A percentile compares a stretch with the other conserved stretches of the same genome.
Conservation (phyloP, 495 filamentous ascomycete species). For the Acidomyces sp. region DNA sequence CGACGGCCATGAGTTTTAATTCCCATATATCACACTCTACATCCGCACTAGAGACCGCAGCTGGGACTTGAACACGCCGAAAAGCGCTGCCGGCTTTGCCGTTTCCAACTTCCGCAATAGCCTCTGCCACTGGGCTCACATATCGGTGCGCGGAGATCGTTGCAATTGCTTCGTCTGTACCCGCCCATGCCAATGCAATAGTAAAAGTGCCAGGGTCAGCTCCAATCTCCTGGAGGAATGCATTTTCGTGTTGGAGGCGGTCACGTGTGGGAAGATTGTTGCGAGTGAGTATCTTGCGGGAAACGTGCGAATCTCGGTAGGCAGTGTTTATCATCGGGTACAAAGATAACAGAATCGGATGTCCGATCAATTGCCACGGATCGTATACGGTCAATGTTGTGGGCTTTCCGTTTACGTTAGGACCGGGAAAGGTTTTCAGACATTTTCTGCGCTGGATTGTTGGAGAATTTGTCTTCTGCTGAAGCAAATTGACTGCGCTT, state of each 20-base stretch:
- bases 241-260: background rate
- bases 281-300: background rate
- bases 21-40: slow-evolving; percentile 11
- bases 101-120: background rate
- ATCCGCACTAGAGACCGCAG: background rate
- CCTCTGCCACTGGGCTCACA: background rate
- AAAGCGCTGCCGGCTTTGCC: background rate
- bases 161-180: slow-evolving; percentile 3
- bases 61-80: slow-evolving; percentile 2
- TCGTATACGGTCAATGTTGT: slow-evolving; percentile 15
- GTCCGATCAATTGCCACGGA: slow-evolving; percentile 6
- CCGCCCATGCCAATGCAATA: slow-evolving; percentile 5
- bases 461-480: too few relatives aligned
- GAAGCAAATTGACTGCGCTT: too few relatives aligned
- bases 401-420: slow-evolving; percentile 1
- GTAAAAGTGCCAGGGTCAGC: slow-evolving; percentile 10
- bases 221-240: slow-evolving; percentile 10
- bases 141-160: slow-evolving; percentile 14
- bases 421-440: too few relatives aligned
- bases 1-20: slow-evolving; percentile 11
- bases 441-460: too few relatives aligned
- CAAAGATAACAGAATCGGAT: slow-evolving; percentile 1
- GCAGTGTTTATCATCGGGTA: slow-evolving; percentile 7
- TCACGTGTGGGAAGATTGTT: background rate
- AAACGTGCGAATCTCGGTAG: slow-evolving; percentile 1